These are phyloP conservation scores for Lasiodiplodia citricola DNA, from an alignment of 2,329 filamentous ascomycete genomes.

Conservation along the genomic window DNA sequence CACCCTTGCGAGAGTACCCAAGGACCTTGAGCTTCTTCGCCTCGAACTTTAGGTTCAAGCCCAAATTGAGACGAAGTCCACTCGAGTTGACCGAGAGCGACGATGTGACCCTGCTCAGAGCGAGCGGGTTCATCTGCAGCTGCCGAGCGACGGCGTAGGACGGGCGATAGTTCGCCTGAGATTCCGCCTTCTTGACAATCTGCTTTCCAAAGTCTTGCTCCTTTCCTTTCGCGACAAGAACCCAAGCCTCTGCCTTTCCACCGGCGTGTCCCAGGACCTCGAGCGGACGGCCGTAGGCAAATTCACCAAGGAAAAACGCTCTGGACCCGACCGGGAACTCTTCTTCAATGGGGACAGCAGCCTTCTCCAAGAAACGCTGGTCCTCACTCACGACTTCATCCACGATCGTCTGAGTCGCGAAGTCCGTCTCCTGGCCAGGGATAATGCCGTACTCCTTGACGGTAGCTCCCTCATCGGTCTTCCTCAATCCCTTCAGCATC, in stretches of 20 bases:
- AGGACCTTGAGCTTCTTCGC: slow-evolving; percentile 93
- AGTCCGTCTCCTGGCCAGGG: slow-evolving; percentile 83
- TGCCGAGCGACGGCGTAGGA: slow-evolving; percentile 87
- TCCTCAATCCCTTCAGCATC: slow-evolving; percentile 87
- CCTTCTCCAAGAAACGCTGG: slow-evolving; percentile 88
- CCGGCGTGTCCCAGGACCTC: slow-evolving; percentile 76
- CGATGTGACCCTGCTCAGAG: slow-evolving; percentile 94
- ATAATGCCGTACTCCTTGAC: slow-evolving; percentile 92
- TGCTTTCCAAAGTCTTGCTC: slow-evolving; percentile 82
- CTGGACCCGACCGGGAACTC: slow-evolving; percentile 85
- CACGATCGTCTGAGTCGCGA: slow-evolving; percentile 89
- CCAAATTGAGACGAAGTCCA: slow-evolving; percentile 84
- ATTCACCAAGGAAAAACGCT: slow-evolving; percentile 93
- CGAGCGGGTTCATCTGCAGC: slow-evolving; percentile 80
- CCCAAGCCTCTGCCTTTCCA: slow-evolving; percentile 77
- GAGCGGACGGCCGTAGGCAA: slow-evolving; percentile 88
- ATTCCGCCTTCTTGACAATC: slow-evolving; percentile 74
- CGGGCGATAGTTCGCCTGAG: slow-evolving; percentile 76
- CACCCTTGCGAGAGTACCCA: slow-evolving; percentile 87
- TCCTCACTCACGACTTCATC: slow-evolving; percentile 90
- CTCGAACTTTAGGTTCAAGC: slow-evolving; percentile 96
- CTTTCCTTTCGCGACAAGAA: slow-evolving; percentile 73
- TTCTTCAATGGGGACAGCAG: slow-evolving; percentile 84
- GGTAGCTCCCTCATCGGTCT: slow-evolving; percentile 88
- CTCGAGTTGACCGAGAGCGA: slow-evolving; percentile 86